Evolutionary conservation across 1,284 basidiomycete species (phyloP), one percentile per base, ranked within the genome.

Genomic region (Melampsora larici-populina): DNA sequence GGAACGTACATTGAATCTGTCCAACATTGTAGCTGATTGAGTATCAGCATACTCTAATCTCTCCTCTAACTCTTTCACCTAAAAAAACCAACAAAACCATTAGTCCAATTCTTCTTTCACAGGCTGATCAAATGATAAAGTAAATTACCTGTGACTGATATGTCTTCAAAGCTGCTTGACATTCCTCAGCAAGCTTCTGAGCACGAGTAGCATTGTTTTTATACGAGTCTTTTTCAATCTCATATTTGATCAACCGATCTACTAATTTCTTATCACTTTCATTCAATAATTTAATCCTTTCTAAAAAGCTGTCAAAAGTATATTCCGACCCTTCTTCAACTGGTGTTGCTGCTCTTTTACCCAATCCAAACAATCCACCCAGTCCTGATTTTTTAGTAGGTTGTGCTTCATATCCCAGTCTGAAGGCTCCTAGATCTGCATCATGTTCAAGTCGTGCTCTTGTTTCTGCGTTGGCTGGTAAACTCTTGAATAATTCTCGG

Each of bases 61-160:
- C 24, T 73, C 60, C 33, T 73, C 71, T 24, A 73, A 26, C 48
- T 64, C 71, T 17, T 73, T 73, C 7, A 65, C 71, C 71, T 73
- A 26, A 36, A 36, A 3, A 36, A 4, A 17, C 2, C 2, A 13
- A 29, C 0, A 15, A 18, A 18, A 3, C 64, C 31, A 13, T 63
- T 26, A 63, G n/a, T 63, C n/a, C n/a, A 36, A 62, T 8, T 49
- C n/a, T 8, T 26, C 36, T 1, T 31, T 1, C 9, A n/a, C n/a
- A n/a, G n/a, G 21, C 33, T n/a, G 15, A 36, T 13, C 11, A 17
- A 66, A 40, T 21, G 29, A 66, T n/a, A 66, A 1, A 67, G 33
- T 26, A 36, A 24, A n/a, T 1, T n/a, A 73, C 71, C 46, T 73
- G 71, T 21, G 40, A 33, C 29, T 73, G 71, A 46, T 73, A 64